These are phyloP conservation scores for Penicillium brasilianum DNA, from an alignment of 2,329 filamentous ascomycete species.

Conservation along the genomic window DNA sequence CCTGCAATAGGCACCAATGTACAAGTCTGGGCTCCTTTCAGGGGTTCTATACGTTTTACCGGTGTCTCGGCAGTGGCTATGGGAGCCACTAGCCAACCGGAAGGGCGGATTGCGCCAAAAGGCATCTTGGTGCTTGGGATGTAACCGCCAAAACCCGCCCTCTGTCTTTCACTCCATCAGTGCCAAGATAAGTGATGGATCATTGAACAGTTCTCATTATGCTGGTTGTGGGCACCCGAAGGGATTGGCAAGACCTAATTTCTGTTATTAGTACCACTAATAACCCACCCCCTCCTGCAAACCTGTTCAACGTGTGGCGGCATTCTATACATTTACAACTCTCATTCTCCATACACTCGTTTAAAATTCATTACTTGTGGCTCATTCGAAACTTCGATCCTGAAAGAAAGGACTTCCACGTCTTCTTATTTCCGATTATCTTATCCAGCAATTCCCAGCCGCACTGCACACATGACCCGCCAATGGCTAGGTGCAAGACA, in stretches of 20 bases:
- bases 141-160: conserved; percentile 1
- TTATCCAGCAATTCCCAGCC: not conserved
- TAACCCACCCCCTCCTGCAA: not conserved
- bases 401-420: not conserved
- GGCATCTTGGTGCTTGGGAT: not conserved
- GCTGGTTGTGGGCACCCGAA: not conserved
- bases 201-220: conserved; percentile 1
- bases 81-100: not conserved
- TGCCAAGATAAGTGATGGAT: conserved; percentile 18
- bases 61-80: conserved; percentile 11
- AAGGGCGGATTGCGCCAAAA: not conserved
- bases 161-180: conserved; percentile 4
- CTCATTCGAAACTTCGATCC: not conserved
- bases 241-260: not conserved
- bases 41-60: not conserved
- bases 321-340: not conserved
- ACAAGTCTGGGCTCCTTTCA: conserved; percentile 5
- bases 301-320: not conserved
- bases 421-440: not conserved
- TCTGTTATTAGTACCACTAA: not conserved
- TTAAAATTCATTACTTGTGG: not conserved
- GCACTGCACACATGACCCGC: conserved; percentile 1
- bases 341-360: not conserved
- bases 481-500: conserved; percentile 4
- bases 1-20: not conserved